phyloP scores from a whole-genome alignment of 257 asterid genomes.

The Solanum tarijense region DNA sequence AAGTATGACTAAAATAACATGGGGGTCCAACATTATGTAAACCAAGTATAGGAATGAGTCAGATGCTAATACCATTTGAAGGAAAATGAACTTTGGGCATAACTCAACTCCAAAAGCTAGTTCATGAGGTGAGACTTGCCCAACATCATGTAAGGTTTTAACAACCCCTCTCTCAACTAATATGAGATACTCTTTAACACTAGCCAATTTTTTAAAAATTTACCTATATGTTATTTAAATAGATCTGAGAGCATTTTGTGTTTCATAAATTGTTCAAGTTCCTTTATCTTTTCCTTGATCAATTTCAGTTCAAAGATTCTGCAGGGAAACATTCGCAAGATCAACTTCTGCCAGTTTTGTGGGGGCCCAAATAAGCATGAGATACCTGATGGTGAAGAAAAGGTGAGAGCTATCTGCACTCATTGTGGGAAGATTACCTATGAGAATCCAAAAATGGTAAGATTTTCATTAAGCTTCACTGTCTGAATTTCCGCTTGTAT shows the following conservation, averaged over 20 bases:
- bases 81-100: neutral
- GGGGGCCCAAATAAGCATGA: conserved; percentile 89
- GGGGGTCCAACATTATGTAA: neutral
- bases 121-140: neutral
- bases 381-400: conserved; percentile 90
- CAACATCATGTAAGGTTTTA: neutral
- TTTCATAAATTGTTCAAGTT: neutral
- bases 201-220: neutral
- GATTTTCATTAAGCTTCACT: neutral
- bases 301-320: neutral
- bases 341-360: conserved; percentile 83
- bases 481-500: neutral
- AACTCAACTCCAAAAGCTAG: neutral
- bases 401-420: conserved; percentile 76
- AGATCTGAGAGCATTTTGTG: neutral
- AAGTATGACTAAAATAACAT: neutral
- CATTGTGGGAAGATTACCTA: conserved; percentile 59
- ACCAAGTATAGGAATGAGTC: neutral
- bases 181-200: neutral
- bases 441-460: conserved; percentile 96
- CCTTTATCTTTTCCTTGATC: neutral
- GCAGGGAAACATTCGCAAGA: conserved; percentile 53
- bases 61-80: neutral
- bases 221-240: neutral
- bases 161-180: neutral